Evolutionary conservation across 2,329 filamentous ascomycete genomes (phyloP).

Genomic region (Sarocladiaceae sp.): DNA sequence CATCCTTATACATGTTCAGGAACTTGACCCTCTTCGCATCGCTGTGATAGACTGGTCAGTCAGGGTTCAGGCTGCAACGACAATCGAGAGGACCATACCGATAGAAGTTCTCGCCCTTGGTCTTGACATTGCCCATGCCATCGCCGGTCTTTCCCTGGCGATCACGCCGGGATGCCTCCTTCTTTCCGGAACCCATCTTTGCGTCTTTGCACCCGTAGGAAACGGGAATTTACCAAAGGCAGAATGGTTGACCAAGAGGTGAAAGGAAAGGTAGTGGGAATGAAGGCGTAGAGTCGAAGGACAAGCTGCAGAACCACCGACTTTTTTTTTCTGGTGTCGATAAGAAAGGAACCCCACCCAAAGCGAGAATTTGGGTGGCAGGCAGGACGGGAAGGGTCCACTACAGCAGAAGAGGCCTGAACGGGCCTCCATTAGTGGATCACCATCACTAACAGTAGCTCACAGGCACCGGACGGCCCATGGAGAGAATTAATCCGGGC

Average conservation of each 20-base stretch:
- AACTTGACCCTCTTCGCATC: constrained; percentile 81
- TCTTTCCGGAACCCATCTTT: constrained; percentile 82
- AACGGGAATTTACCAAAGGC: neutral
- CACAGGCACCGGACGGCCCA: constrained; percentile 6
- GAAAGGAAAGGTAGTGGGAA: constrained; percentile 11
- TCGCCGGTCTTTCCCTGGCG: constrained; percentile 80
- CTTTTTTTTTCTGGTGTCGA: constrained; percentile 11
- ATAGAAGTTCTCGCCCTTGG: constrained; percentile 99
- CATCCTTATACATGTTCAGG: constrained; percentile 86
- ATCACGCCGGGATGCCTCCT: constrained; percentile 75
- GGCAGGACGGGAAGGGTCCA: neutral
- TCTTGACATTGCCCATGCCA: constrained; percentile 85
- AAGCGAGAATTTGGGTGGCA: constrained; percentile 8
- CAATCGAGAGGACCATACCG: constrained; percentile 42
- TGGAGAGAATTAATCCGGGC: constrained; percentile 9
- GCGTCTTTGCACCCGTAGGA: constrained; percentile 1
- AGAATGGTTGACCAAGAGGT: neutral
- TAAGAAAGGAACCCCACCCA: constrained; percentile 2
- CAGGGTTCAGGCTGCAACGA: neutral
- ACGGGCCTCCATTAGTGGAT: neutral
- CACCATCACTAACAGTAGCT: neutral
- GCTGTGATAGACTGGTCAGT: constrained; percentile 22
- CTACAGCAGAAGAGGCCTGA: neutral
- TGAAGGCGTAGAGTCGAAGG: constrained; percentile 10
- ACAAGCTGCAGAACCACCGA: constrained; percentile 10